These are phyloP conservation scores for Colletotrichum caudatum DNA, from an alignment of 2,329 filamentous ascomycete species.

Conservation along the genomic window DNA sequence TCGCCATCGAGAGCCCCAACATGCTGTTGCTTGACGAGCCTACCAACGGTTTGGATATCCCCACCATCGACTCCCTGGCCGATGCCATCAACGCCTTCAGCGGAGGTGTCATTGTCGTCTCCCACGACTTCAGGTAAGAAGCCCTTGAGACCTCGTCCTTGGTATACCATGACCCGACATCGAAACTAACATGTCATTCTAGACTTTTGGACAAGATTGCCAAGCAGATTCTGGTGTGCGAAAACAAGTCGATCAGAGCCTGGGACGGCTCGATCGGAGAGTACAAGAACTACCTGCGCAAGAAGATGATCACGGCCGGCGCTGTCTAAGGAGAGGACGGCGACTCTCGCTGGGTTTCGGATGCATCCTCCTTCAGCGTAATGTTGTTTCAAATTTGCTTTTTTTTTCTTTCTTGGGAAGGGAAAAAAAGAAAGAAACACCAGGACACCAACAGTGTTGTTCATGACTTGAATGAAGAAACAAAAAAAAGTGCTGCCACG, in stretches of 20 bases:
- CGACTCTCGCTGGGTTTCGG: not conserved
- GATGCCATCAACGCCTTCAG: conserved; percentile 97
- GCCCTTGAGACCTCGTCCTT: not conserved
- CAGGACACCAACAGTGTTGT: conserved; percentile 15
- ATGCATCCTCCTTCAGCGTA: conserved; percentile 16
- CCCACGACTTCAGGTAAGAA: conserved; percentile 95
- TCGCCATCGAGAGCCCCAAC: conserved; percentile 96
- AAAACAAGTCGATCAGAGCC: conserved; percentile 91
- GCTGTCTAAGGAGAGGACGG: conserved; percentile 74
- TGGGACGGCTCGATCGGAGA: conserved; percentile 92
- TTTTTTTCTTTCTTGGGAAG: not conserved
- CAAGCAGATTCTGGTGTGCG: conserved; percentile 99
- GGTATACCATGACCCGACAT: not conserved
- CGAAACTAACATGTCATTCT: conserved; percentile 42
- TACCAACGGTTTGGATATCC: conserved; percentile 99
- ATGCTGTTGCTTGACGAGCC: conserved; percentile 98
- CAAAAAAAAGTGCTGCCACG: conserved; percentile 13
- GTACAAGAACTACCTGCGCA: conserved; percentile 98
- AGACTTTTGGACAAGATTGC: conserved; percentile 99
- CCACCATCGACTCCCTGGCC: conserved; percentile 96
- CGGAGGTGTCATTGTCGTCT: conserved; percentile 97
- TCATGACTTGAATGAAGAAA: conserved; percentile 25
- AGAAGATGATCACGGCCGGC: conserved; percentile 95
- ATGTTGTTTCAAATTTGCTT: conserved; percentile 5
- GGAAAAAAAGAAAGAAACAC: not conserved